Conservation (phyloP, 768 basidiomycete species). For the Pleurotus cornucopiae region DNA sequence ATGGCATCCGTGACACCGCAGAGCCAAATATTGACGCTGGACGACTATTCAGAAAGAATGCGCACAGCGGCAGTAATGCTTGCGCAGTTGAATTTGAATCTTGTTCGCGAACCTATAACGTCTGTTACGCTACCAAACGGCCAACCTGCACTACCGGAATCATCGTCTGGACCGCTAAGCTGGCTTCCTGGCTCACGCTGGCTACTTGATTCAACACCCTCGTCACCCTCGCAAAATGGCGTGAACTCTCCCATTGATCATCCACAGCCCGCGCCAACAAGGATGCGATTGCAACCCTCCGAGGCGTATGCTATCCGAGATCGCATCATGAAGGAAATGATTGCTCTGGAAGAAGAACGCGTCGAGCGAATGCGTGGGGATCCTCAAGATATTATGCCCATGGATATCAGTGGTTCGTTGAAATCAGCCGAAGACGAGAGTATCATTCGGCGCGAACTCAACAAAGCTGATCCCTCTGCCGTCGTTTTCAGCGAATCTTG, state of each 20-base stretch:
- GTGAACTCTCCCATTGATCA: conserved; percentile 2
- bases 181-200: conserved; percentile 57
- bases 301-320: conserved; percentile 91
- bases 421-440: conserved; percentile 87
- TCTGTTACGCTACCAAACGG: conserved; percentile 11
- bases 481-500: conserved; percentile 95
- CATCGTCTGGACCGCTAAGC: conserved; percentile 29
- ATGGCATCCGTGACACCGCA: neutral
- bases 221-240: conserved; percentile 10
- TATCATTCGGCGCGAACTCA: conserved; percentile 89
- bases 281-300: conserved; percentile 72
- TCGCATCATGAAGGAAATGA: conserved; percentile 98
- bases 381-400: conserved; percentile 62
- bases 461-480: conserved; percentile 94
- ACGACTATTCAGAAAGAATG: conserved; percentile 99
- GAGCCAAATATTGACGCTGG: conserved; percentile 59
- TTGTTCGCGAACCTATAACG: conserved; percentile 51
- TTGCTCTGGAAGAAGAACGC: conserved; percentile 92
- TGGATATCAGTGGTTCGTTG: conserved; percentile 46
- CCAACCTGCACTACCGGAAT: conserved; percentile 10
- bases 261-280: conserved; percentile 26
- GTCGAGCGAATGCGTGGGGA: conserved; percentile 87
- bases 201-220: conserved; percentile 28
- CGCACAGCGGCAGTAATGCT: conserved; percentile 98
- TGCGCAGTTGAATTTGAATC: conserved; percentile 86